phyloP scores from a whole-genome alignment of 495 filamentous ascomycete genomes.

The Aspergillus leporis region DNA sequence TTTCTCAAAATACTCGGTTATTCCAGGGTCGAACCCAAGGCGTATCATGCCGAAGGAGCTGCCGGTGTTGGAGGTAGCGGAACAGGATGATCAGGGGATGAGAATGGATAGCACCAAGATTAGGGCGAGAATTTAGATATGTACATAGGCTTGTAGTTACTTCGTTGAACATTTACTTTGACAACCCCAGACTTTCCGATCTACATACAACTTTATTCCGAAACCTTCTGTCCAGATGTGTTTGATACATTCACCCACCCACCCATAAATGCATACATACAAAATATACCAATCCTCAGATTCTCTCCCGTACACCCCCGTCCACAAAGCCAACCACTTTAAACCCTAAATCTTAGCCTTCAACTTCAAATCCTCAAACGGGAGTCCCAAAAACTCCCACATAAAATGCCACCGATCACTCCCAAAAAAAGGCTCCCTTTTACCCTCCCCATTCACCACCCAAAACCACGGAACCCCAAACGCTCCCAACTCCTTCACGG shows the following conservation, averaged over 20 bases:
- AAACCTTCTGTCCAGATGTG: no score
- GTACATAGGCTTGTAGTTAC: neutral
- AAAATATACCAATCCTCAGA: neutral
- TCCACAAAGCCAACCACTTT: no score
- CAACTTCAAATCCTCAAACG: slow-evolving; percentile 32
- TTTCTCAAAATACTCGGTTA: slow-evolving; percentile 71
- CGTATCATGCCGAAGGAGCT: slow-evolving; percentile 77
- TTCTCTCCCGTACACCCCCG: neutral
- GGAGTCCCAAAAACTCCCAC: slow-evolving; percentile 42
- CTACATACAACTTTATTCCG: no score
- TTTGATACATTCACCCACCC: neutral
- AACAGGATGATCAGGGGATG: slow-evolving; percentile 81
- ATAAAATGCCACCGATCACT: slow-evolving; percentile 64
- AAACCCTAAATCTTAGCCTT: slow-evolving; percentile 4
- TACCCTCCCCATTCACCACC: slow-evolving; percentile 59
- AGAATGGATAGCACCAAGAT: slow-evolving; percentile 63
- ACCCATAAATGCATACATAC: neutral
- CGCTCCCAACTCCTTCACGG: slow-evolving; percentile 59
- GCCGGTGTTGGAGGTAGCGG: slow-evolving; percentile 69
- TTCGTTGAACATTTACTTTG: neutral
- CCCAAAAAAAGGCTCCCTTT: slow-evolving; percentile 72
- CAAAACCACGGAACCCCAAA: slow-evolving; percentile 78
- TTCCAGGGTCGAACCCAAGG: slow-evolving; percentile 63
- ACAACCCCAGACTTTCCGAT: no score
- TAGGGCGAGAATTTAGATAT: slow-evolving; percentile 28